Base-by-base conservation (phyloP, 768 basidiomycete species). In the Pleurotus citrinopileatus region DNA sequence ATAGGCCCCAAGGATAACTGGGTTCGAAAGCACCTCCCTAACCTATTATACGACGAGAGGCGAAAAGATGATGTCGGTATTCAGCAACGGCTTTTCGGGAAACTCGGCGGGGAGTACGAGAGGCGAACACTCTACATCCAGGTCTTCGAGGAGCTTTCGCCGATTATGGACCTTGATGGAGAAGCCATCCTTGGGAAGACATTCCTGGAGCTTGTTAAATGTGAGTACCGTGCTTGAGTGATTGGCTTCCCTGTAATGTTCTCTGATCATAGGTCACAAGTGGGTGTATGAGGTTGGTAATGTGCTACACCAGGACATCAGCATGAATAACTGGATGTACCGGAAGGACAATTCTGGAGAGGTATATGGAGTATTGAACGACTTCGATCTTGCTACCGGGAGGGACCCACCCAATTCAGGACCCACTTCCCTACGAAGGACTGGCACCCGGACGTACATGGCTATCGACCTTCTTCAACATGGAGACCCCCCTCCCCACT, bases 341-440 rank as follows among this genome's bases (percentile, higher is more conserved):
- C 13, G 20, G 15, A 19, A 34, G 4, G 15, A 34, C 2, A 25
- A 51, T n/a, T n/a, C n/a, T 10, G 48, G 22, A 20, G 23, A 3
- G 3, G 25, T 37, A 4, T 23, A 22, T 12, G 48, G 48, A 2
- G 48, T 51, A 4, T 23, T 51, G 34, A 51, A 51, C 20, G 48
- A 51, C 48, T 51, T 51, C 23, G 48, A 51, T 23, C 32, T 51
- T 19, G 48, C 48, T n/a, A n/a, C 19, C 48, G 9, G 29, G 12
- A 8, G 17, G 7, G 15, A 9, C 48, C 6, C n/a, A 51, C 10
- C 48, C 37, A 12, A 22, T n/a, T 9, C n/a, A 51, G 6, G 48
- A 23, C 10, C 32, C 48, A n/a, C 23, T 12, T 51, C 48, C 7
- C 12, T 23, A 25, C 48, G 37, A 25, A 17, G 48, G 15, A 51